Conservation (phyloP, 140 eudicot genomes). For the Anethum foeniculum region DNA sequence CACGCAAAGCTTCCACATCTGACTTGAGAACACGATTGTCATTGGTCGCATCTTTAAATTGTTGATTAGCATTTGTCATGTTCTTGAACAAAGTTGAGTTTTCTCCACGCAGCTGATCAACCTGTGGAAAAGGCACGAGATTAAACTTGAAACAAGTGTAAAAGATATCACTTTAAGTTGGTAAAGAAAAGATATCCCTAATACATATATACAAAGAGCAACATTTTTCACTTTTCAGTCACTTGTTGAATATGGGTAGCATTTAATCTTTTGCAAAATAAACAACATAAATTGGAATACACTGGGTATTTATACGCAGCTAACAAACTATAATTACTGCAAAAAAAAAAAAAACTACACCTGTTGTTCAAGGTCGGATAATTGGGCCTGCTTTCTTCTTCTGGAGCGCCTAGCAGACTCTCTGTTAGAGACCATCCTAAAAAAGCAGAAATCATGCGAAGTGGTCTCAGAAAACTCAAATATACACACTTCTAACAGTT, state of each 20-base stretch:
- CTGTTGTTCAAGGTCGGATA: constrained; percentile 75
- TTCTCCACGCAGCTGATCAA: constrained; percentile 61
- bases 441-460: constrained; percentile 13
- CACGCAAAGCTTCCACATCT: constrained; percentile 92
- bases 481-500: constrained; percentile 12
- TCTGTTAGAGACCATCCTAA: constrained; percentile 88
- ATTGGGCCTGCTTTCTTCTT: constrained; percentile 70
- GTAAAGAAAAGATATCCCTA: neutral
- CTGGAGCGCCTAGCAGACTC: constrained; percentile 96
- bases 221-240: neutral
- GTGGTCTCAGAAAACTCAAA: constrained; percentile 32
- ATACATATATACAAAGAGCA: neutral
- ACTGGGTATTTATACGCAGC: neutral
- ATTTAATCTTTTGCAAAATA: neutral
- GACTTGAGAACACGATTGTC: constrained; percentile 87
- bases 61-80: constrained; percentile 65
- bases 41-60: constrained; percentile 67
- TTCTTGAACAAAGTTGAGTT: constrained; percentile 68
- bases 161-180: neutral
- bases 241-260: neutral
- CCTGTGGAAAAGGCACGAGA: constrained; percentile 32
- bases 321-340: neutral
- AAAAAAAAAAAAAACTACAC: constrained; percentile 17
- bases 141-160: neutral
- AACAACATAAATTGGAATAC: neutral